Evolutionary conservation across 352 stramenopile species (phyloP), one percentile per base, ranked within the genome.

Genomic region (Phytopythium boreale): DNA sequence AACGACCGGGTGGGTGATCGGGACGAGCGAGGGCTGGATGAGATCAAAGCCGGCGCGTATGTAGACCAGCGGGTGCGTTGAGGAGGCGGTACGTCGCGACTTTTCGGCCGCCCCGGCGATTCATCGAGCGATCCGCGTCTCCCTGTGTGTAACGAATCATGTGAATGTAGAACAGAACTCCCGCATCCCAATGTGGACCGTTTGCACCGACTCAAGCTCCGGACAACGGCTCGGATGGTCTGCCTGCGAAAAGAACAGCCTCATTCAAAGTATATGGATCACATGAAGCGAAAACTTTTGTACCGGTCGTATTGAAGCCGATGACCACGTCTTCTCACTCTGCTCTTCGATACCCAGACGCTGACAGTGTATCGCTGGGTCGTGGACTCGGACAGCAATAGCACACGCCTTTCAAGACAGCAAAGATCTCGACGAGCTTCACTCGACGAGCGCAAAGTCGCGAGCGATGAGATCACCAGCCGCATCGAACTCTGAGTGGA

Each of bases 1-100:
- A 52, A 52, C 22, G 46, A 52, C 22, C 12, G 14, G 47, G 34
- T 39, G 14, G 47, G 34, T 39, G 34, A 39, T 39, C 34, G 34
- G 34, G 34, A 39, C 4, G 10, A 39, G 34, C 34, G 10, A 36
- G 39, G 17, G n/a, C 39, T 8, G 39, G 15, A 20, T 12, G 39
- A 46, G 39, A n/a, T 15, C 12, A n/a, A 6, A 20, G 39, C 39
- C 6, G 15, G 7, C 22, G 46, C 46, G 12, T 22, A 17, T 22
- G n/a, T 17, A 50, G 43, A 50, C 26, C 20, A 52, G 22, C 22
- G 22, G 46, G 22, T 27, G 46, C 10, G 46, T 31, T 22, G 20
- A 50, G 43, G 43, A 50, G 43, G 22, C 46, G 46, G 46, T 15
- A 11, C n/a, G 43, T 50, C 26, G 47, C 47, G 47, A 53, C 47